Conservation (phyloP, 176 grass and related monocot genomes). For the Otatea glauca region DNA sequence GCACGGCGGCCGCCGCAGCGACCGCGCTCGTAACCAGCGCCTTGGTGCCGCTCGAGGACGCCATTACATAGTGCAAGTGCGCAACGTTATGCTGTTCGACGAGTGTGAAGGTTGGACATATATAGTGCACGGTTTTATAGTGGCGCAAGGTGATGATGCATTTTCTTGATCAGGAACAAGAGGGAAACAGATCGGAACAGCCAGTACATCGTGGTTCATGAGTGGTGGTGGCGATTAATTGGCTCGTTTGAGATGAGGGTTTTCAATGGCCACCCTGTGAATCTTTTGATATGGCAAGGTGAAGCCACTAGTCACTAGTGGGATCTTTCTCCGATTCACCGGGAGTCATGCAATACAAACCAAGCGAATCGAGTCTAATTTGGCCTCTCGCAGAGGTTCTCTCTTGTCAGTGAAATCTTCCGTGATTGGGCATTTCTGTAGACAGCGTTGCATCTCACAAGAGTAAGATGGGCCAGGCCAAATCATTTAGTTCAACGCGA, state of each 20-base stretch:
- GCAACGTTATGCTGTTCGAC: background rate
- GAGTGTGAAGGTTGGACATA: background rate
- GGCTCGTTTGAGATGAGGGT: background rate
- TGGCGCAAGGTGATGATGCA: too few species aligned
- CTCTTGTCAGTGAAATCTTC: background rate
- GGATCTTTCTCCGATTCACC: background rate
- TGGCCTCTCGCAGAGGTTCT: background rate
- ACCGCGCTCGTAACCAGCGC: too few species aligned
- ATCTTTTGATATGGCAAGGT: background rate
- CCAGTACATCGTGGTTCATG: too few species aligned
- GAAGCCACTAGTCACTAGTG: background rate
- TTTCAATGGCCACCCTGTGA: too few species aligned
- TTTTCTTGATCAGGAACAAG: too few species aligned
- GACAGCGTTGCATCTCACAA: background rate
- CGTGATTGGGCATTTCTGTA: background rate
- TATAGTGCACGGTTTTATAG: background rate
- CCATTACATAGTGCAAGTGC: too few species aligned
- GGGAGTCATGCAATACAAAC: too few species aligned
- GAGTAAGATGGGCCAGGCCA: background rate
- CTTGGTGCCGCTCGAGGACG: background rate
- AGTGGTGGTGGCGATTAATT: background rate
- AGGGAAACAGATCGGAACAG: background rate
- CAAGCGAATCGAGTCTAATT: background rate
- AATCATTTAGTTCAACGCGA: background rate
- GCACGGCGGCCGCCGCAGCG: too few species aligned